Percentiles rank a stretch among this genome's conserved stretches.
phyloP scores from a whole-genome alignment of 345 rosid genomes.

The Aquilaria malaccensis region DNA sequence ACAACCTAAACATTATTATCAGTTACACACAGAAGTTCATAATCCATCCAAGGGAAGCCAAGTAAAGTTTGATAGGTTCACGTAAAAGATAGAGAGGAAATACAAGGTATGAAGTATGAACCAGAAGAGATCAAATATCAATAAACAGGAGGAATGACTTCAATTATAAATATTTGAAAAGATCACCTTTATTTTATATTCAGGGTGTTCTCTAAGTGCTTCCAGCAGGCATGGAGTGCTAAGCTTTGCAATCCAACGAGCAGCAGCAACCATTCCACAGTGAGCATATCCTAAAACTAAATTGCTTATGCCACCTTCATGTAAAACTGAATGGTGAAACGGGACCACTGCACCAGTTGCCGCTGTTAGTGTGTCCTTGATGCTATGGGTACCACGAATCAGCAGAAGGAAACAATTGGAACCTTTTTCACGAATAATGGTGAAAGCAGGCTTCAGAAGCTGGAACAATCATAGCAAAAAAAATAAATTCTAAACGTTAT shows the following conservation, averaged over 20 bases:
- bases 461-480: slow-evolving; percentile 29
- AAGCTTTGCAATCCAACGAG: slow-evolving; percentile 95
- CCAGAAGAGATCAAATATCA: too few species aligned
- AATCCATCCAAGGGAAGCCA: too few species aligned
- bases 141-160: background rate
- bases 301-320: slow-evolving; percentile 93
- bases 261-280: slow-evolving; percentile 99
- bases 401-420: slow-evolving; percentile 65
- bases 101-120: too few species aligned
- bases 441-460: slow-evolving; percentile 96
- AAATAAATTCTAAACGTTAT: background rate
- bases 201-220: slow-evolving; percentile 65
- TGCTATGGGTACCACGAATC: slow-evolving; percentile 96
- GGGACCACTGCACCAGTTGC: slow-evolving; percentile 98
- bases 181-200: slow-evolving; percentile 70
- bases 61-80: too few species aligned
- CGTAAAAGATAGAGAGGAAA: too few species aligned
- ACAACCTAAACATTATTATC: too few species aligned
- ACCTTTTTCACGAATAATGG: slow-evolving; percentile 62
- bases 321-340: slow-evolving; percentile 91
- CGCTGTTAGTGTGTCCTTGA: slow-evolving; percentile 94
- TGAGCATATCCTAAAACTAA: slow-evolving; percentile 96
- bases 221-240: slow-evolving; percentile 71
- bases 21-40: too few species aligned
- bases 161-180: background rate